Percentiles rank a stretch among this genome's conserved stretches.
These are phyloP conservation scores for Mortierella antarctica DNA, from an alignment of 192 early-diverging fungal species.

Conservation along the genomic window DNA sequence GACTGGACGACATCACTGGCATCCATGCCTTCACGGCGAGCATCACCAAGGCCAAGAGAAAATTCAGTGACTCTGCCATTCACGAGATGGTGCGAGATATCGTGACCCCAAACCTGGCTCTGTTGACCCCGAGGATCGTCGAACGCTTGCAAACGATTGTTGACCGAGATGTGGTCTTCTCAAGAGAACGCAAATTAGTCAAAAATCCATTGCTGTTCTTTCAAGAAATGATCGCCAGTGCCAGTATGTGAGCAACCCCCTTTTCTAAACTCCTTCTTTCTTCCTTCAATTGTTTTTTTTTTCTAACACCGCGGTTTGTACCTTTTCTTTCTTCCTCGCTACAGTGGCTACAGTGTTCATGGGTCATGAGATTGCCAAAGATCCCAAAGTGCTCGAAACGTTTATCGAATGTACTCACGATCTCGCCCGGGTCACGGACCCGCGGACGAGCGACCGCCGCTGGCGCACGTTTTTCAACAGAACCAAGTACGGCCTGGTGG, in stretches of 20 bases:
- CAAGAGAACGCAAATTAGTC: slow-evolving; percentile 3
- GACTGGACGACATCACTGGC: slow-evolving; percentile 5
- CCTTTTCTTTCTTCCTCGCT: too few relatives aligned
- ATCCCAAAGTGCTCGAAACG: slow-evolving; percentile 8
- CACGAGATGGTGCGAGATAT: too few relatives aligned
- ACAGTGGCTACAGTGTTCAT: slow-evolving; percentile 24
- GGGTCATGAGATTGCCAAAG: slow-evolving; percentile 12
- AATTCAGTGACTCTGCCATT: too few relatives aligned
- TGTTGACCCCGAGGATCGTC: not conserved
- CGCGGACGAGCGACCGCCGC: not conserved
- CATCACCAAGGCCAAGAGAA: slow-evolving; percentile 8
- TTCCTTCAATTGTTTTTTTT: too few relatives aligned
- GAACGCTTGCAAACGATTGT: not conserved
- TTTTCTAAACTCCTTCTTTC: too few relatives aligned
- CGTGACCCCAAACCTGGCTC: too few relatives aligned
- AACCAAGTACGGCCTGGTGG: not conserved
- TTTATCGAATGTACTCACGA: slow-evolving; percentile 13
- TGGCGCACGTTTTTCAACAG: not conserved
- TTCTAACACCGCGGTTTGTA: not conserved
- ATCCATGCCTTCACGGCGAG: not conserved
- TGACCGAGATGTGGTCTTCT: not conserved
- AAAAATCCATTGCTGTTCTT: slow-evolving; percentile 13
- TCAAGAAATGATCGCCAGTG: slow-evolving; percentile 24
- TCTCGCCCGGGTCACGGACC: not conserved
- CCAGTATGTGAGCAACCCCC: slow-evolving; percentile 29